These are phyloP conservation scores for Cercospora sp. DNA, from an alignment of 2,329 filamentous ascomycete species.

Conservation along the genomic window DNA sequence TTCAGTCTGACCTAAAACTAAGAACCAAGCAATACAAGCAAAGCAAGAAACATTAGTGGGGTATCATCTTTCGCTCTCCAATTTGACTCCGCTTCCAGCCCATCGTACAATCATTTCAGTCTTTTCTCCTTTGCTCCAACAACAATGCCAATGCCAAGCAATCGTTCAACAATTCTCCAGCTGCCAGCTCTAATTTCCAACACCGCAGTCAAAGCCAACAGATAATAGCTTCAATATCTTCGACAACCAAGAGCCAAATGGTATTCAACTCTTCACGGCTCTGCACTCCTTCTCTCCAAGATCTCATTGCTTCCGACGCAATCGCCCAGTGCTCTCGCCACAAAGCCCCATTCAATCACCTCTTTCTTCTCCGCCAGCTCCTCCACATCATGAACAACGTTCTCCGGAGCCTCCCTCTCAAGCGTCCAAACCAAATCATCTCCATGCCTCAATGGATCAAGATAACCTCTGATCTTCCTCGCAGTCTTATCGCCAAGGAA, in stretches of 20 bases:
- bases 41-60: neutral
- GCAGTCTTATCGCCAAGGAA: conserved; percentile 35
- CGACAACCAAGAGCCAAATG: neutral
- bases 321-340: conserved; percentile 29
- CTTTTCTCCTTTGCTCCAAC: neutral
- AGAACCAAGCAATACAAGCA: neutral
- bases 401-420: conserved; percentile 6
- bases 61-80: neutral
- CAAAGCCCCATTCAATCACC: conserved; percentile 23
- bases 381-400: conserved; percentile 13
- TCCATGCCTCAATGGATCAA: conserved; percentile 24
- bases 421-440: conserved; percentile 22
- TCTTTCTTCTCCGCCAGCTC: conserved; percentile 11
- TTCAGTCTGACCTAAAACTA: neutral
- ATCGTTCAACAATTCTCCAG: neutral
- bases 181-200: neutral
- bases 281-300: conserved; percentile 8
- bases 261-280: neutral
- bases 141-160: neutral
- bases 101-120: neutral
- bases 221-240: neutral
- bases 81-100: neutral
- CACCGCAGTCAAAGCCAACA: neutral
- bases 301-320: conserved; percentile 21
- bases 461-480: conserved; percentile 28